Base-by-base conservation (phyloP, 768 basidiomycete species). In the Antrodiella citrinella region DNA sequence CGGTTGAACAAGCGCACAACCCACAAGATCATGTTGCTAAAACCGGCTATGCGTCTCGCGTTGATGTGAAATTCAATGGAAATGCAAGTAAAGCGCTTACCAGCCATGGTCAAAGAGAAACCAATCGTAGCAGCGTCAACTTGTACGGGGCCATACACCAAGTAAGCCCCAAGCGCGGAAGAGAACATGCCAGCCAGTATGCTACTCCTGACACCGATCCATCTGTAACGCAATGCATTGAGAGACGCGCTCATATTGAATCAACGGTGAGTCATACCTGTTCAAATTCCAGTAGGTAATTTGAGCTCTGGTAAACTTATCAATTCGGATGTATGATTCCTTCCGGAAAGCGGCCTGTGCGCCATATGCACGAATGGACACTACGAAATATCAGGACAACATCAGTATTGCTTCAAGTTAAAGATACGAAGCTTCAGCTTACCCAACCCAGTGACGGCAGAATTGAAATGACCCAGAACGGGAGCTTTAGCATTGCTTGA, bases 1-100 rank as follows among this genome's bases (percentile, higher is more conserved):
- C 65, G 61, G 55, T 78, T 78, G 47, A 68, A 51, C 18, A 63
- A 55, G 9, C 72, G 57, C 4, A 77, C 64, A 68, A 70, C 72
- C 65, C 67, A 75, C 40, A 86, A 59, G 30, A 85, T 78, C 63
- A 75, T 59, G 12, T 67, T 63, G 47, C 76, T 78, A 59, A 86
- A 84, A 3, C 68, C 70, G 12, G 81, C 76, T 69, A n/a, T n/a
- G 35, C 3, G 22, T 49, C 10, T 13, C 10, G 23, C 22, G 49
- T 15, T 2, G 7, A 40, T 19, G 18, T 43, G 9, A 43, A 38
- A 45, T 23, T 41, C 15, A 19, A 26, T 19, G 26, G 19, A 10
- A 19, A 24, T 4, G 26, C 26, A 19, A 3, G 19, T 13, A 18
- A 21, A 3, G 55, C 7, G 7, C 62, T 4, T 35, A 70, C 70